Conservation (phyloP, 1,284 basidiomycete genomes). For the Melampsora occidentalis region DNA sequence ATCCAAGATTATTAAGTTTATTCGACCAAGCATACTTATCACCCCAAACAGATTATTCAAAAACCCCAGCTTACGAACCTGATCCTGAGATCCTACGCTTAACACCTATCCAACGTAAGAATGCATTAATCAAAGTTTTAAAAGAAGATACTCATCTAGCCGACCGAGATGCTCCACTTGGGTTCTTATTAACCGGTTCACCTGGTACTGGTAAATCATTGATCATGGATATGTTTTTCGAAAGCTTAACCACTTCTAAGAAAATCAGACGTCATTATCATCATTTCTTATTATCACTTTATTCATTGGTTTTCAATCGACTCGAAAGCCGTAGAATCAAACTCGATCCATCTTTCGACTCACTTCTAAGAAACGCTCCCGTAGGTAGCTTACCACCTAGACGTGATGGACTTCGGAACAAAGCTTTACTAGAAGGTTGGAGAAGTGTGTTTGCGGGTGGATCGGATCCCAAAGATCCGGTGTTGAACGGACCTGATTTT, state of each 20-base stretch:
- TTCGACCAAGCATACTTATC: conserved; percentile 28
- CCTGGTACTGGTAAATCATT: conserved; percentile 59
- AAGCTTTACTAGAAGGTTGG: conserved; percentile 34
- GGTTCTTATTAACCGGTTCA: neutral
- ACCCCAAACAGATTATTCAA: neutral
- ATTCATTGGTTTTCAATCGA: conserved; percentile 65
- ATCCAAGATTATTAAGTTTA: conserved; percentile 22
- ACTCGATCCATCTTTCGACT: conserved; percentile 49
- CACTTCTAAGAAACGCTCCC: conserved; percentile 48
- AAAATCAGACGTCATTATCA: conserved; percentile 68
- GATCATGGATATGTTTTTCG: conserved; percentile 66
- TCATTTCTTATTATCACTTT: conserved; percentile 67
- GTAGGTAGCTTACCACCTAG: conserved; percentile 55
- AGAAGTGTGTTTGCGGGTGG: conserved; percentile 49
- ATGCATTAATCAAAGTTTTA: conserved; percentile 15
- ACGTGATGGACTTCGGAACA: conserved; percentile 48
- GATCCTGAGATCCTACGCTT: neutral
- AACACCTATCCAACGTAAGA: neutral
- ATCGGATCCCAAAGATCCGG: conserved; percentile 53
- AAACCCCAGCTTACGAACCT: neutral
- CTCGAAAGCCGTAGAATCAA: conserved; percentile 44
- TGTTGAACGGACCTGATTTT: conserved; percentile 57
- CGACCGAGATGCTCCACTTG: conserved; percentile 14
- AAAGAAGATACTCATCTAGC: conserved; percentile 13
- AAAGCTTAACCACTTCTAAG: conserved; percentile 55